Percentiles rank a stretch among this genome's conserved stretches.
Evolutionary conservation across 805 yeast genomes (phyloP).

Genomic region (Candida manassasensis): DNA sequence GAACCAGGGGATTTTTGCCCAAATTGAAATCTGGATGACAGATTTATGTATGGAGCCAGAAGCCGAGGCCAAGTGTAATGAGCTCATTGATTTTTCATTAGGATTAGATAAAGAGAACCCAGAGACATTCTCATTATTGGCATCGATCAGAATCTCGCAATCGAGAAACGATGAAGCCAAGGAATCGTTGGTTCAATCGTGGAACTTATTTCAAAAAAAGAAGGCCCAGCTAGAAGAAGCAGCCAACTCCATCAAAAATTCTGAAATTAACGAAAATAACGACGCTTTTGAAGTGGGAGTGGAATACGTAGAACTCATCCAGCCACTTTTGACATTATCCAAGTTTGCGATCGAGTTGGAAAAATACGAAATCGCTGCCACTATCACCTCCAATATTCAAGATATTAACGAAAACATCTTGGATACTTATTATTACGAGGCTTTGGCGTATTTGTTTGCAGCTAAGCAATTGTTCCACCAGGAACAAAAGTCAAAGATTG

Average conservation of each 20-base stretch:
- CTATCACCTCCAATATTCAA: conserved; percentile 60
- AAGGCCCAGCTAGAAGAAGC: conserved; percentile 46
- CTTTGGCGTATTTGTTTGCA: conserved; percentile 58
- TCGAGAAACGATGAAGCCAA: conserved; percentile 69
- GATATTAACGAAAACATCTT: conserved; percentile 81
- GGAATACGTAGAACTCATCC: conserved; percentile 63
- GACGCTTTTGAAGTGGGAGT: conserved; percentile 40
- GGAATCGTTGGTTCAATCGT: conserved; percentile 60
- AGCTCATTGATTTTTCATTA: conserved; percentile 60
- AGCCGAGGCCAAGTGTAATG: conserved; percentile 80
- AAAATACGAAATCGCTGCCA: conserved; percentile 58
- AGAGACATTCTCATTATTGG: conserved; percentile 76
- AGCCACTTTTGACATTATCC: conserved; percentile 67
- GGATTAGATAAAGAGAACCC: conserved; percentile 59
- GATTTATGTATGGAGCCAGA: conserved; percentile 91
- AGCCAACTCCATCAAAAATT: conserved; percentile 18
- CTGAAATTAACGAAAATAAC: conserved; percentile 21
- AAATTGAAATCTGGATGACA: conserved; percentile 96
- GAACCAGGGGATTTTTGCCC: conserved; percentile 73
- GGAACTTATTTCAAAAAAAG: conserved; percentile 60
- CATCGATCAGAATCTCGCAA: conserved; percentile 88
- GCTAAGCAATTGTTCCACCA: conserved; percentile 23
- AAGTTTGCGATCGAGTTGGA: conserved; percentile 78
- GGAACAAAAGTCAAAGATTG: conserved; percentile 28
- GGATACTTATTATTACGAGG: conserved; percentile 80